phyloP scores from a whole-genome alignment of 768 basidiomycete genomes.

The Boletales sp. region DNA sequence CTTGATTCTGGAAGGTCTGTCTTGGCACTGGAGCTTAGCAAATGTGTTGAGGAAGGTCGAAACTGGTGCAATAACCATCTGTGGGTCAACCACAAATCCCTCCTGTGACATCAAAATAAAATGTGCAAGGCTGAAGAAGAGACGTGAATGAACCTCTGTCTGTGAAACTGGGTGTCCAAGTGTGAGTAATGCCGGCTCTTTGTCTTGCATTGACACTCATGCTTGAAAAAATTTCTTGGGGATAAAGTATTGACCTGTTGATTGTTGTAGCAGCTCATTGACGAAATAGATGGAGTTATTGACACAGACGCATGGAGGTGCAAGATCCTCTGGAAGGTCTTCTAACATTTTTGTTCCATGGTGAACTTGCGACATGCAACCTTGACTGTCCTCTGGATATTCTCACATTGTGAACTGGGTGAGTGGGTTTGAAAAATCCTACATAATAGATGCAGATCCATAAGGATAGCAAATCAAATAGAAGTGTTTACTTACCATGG shows the following conservation, averaged over 20 bases:
- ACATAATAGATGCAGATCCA: not conserved
- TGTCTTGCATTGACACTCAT: not conserved
- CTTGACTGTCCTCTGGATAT: slow-evolving; percentile 25
- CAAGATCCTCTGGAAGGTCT: slow-evolving; percentile 21
- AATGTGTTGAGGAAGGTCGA: slow-evolving; percentile 11
- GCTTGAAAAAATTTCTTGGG: slow-evolving; percentile 12
- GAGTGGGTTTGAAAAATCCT: slow-evolving; percentile 28
- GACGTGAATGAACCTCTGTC: not conserved
- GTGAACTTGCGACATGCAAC: slow-evolving; percentile 20
- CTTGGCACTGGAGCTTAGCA: slow-evolving; percentile 6
- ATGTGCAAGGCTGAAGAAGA: not conserved
- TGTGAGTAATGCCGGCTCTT: not conserved
- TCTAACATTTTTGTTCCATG: slow-evolving; percentile 29
- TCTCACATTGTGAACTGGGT: slow-evolving; percentile 20
- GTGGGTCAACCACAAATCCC: slow-evolving; percentile 6
- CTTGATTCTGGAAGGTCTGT: not conserved
- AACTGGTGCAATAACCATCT: not conserved
- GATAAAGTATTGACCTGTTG: slow-evolving; percentile 7
- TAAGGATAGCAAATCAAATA: not conserved
- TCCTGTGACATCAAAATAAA: slow-evolving; percentile 2
- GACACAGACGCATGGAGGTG: slow-evolving; percentile 22
- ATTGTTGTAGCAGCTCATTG: slow-evolving; percentile 16
- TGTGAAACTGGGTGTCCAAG: slow-evolving; percentile 1
- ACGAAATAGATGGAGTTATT: slow-evolving; percentile 18
- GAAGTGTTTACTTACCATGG: slow-evolving; percentile 12